phyloP scores from a whole-genome alignment of 768 basidiomycete genomes.

The Pleurotus tuoliensis region DNA sequence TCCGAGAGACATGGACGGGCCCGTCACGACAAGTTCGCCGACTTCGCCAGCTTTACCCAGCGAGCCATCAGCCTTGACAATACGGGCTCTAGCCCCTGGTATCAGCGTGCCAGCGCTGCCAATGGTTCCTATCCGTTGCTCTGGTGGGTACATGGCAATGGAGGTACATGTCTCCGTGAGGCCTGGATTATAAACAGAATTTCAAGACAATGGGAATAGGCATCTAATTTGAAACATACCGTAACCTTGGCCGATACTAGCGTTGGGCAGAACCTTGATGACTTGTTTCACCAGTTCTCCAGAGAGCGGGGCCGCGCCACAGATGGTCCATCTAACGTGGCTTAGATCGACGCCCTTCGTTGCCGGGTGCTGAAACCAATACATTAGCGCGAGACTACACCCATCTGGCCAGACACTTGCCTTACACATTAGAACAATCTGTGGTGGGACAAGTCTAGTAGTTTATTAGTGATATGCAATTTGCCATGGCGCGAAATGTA shows the following conservation, averaged over 20 bases:
- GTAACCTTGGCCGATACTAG: slow-evolving; percentile 63
- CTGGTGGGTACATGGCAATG: slow-evolving; percentile 41
- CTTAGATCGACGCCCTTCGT: slow-evolving; percentile 45
- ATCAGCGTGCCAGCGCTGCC: slow-evolving; percentile 58
- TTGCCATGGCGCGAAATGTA: background rate
- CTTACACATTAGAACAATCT: slow-evolving; percentile 65
- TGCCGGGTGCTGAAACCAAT: slow-evolving; percentile 41
- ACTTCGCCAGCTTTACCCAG: slow-evolving; percentile 35
- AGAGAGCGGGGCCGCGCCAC: slow-evolving; percentile 62
- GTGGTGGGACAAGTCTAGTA: slow-evolving; percentile 54
- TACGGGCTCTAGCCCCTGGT: slow-evolving; percentile 43
- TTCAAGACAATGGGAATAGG: background rate
- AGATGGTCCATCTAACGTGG: slow-evolving; percentile 48
- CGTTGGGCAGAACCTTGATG: slow-evolving; percentile 49
- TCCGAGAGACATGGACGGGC: slow-evolving; percentile 56
- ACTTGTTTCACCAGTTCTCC: slow-evolving; percentile 47
- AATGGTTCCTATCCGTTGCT: slow-evolving; percentile 39
- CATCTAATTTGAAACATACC: slow-evolving; percentile 27
- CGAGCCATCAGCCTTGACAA: slow-evolving; percentile 41
- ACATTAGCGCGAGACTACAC: background rate
- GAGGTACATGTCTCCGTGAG: slow-evolving; percentile 63
- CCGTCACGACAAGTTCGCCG: slow-evolving; percentile 41
- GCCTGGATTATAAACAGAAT: slow-evolving; percentile 29
- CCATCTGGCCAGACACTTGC: slow-evolving; percentile 23
- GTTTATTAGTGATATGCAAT: background rate